A percentile compares a stretch with the other conserved stretches of the same genome.
phyloP scores from a whole-genome alignment of 768 basidiomycete genomes.

The Neoboletus brunneissimus region DNA sequence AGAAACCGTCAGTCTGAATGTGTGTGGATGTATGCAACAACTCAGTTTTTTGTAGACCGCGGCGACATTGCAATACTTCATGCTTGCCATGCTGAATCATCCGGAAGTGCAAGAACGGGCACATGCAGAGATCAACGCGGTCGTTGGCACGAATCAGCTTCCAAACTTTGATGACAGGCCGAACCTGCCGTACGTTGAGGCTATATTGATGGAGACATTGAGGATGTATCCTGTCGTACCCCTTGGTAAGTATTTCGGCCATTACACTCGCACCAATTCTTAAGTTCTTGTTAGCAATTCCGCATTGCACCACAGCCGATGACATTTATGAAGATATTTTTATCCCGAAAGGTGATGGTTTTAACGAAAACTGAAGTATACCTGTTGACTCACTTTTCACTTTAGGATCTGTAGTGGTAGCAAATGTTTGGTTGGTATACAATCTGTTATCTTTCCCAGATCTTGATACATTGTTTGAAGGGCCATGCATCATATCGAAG shows the following conservation, averaged over 20 bases:
- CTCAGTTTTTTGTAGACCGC: conserved; percentile 4
- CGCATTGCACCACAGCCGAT: conserved; percentile 18
- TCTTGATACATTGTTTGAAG: conserved; percentile 5
- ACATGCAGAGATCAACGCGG: conserved; percentile 28
- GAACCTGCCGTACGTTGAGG: conserved; percentile 30
- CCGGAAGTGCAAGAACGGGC: conserved; percentile 33
- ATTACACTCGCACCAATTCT: background rate
- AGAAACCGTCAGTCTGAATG: conserved; percentile 14
- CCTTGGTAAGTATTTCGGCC: conserved; percentile 13
- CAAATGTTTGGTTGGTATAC: conserved; percentile 20
- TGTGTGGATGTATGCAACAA: background rate
- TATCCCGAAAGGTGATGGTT: conserved; percentile 22
- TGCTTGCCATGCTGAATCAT: conserved; percentile 32
- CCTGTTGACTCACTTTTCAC: background rate
- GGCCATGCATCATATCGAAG: conserved; percentile 13
- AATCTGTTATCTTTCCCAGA: background rate
- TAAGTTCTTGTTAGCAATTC: conserved; percentile 5
- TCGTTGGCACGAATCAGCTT: conserved; percentile 28
- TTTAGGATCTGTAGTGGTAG: conserved; percentile 17
- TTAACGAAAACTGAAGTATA: background rate
- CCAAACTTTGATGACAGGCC: conserved; percentile 26
- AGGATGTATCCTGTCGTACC: conserved; percentile 10
- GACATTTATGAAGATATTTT: conserved; percentile 19
- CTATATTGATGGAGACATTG: background rate
- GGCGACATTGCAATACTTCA: conserved; percentile 21